Conservation (phyloP, 2,329 filamentous ascomycete species). For the Emericellopsis cladophorae region DNA sequence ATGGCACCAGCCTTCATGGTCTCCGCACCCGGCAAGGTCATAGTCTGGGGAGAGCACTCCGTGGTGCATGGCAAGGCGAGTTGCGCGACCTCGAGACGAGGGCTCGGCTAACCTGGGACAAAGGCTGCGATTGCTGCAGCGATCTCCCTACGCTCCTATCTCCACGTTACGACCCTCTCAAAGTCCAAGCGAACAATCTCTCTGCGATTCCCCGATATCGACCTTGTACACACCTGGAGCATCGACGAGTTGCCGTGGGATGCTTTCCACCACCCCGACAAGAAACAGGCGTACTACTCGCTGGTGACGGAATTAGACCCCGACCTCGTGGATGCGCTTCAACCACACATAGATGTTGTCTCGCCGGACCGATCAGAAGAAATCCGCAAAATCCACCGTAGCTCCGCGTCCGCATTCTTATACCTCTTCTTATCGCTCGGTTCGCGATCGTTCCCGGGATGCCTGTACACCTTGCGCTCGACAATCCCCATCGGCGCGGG, state of each 20-base stretch:
- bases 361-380: constrained; percentile 55
- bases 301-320: constrained; percentile 72
- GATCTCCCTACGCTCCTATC: constrained; percentile 89
- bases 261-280: constrained; percentile 62
- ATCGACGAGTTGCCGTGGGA: constrained; percentile 87
- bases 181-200: constrained; percentile 84
- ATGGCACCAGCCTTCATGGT: constrained; percentile 93
- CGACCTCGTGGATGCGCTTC: constrained; percentile 67
- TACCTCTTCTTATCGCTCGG: constrained; percentile 88
- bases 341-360: constrained; percentile 64
- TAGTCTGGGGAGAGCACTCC: constrained; percentile 94
- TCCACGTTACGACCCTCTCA: constrained; percentile 86
- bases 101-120: not conserved
- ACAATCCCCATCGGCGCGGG: constrained; percentile 90
- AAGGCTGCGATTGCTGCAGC: constrained; percentile 87
- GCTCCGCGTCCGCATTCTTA: constrained; percentile 74
- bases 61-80: constrained; percentile 91
- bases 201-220: constrained; percentile 82
- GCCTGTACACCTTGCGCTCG: constrained; percentile 81
- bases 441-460: constrained; percentile 64
- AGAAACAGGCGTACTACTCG: constrained; percentile 94
- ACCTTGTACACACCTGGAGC: constrained; percentile 82
- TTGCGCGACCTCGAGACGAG: not conserved
- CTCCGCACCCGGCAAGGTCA: constrained; percentile 94
- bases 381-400: constrained; percentile 71